phyloP scores from a whole-genome alignment of 1,284 basidiomycete species.

The Mycosarcoma maydis region DNA sequence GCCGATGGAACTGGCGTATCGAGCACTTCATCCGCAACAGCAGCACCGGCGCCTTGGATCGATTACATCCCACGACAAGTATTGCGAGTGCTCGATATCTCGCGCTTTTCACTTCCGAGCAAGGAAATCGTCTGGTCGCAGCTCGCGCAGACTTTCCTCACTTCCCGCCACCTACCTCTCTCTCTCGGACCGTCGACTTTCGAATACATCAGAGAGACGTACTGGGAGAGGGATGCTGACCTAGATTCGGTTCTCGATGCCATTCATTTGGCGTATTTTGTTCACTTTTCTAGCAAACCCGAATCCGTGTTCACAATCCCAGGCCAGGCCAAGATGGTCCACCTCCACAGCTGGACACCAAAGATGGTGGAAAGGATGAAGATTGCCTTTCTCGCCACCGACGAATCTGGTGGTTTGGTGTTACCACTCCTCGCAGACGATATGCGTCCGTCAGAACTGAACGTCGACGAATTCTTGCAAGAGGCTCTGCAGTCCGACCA shows the following conservation, averaged over 20 bases:
- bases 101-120: slow-evolving; percentile 42
- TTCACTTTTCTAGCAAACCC: slow-evolving; percentile 51
- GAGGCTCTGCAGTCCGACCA: slow-evolving; percentile 31
- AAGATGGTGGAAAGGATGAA: slow-evolving; percentile 38
- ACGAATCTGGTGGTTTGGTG: slow-evolving; percentile 7
- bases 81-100: slow-evolving; percentile 44
- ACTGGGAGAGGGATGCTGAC: slow-evolving; percentile 53
- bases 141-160: slow-evolving; percentile 44
- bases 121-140: slow-evolving; percentile 50
- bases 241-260: slow-evolving; percentile 48
- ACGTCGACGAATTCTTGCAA: slow-evolving; percentile 15
- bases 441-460: background rate
- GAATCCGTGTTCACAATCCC: slow-evolving; percentile 45
- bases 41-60: slow-evolving; percentile 46
- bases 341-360: slow-evolving; percentile 35
- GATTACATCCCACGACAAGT: slow-evolving; percentile 43
- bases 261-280: slow-evolving; percentile 41
- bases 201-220: slow-evolving; percentile 49
- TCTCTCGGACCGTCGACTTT: slow-evolving; percentile 49
- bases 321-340: slow-evolving; percentile 22
- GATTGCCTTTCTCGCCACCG: slow-evolving; percentile 26
- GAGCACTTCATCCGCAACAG: slow-evolving; percentile 14
- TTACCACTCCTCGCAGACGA: slow-evolving; percentile 19
- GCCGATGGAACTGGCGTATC: slow-evolving; percentile 15
- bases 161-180: slow-evolving; percentile 24